Conservation (phyloP, 2,329 filamentous ascomycete species). For the Rasamsonia emersonii region DNA sequence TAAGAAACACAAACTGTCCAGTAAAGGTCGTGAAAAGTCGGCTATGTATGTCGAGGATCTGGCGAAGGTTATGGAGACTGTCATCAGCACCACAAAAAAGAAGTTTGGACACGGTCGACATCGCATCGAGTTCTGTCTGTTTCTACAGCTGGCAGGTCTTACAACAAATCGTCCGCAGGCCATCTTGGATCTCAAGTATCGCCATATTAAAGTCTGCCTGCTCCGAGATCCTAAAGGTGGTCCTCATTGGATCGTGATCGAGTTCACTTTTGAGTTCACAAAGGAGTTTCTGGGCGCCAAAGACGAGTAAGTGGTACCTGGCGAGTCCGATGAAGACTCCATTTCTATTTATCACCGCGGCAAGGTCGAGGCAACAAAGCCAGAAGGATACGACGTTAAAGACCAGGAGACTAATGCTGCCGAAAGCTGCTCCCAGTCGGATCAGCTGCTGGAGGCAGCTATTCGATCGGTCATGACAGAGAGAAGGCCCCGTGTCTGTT, state of each 20-base stretch:
- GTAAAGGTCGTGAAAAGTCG: constrained; percentile 10
- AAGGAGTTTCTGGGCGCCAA: constrained; percentile 3
- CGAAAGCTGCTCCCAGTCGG: no score
- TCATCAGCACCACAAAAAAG: constrained; percentile 11
- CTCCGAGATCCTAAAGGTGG: constrained; percentile 11
- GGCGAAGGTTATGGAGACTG: constrained; percentile 10
- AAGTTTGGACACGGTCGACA: constrained; percentile 11
- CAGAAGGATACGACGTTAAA: background rate
- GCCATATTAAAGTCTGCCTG: constrained; percentile 9
- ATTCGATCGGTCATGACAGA: background rate
- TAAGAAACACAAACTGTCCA: constrained; percentile 13
- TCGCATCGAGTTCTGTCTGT: constrained; percentile 13
- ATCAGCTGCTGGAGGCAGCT: background rate
- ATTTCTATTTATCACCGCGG: no score
- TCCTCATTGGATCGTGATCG: constrained; percentile 3
- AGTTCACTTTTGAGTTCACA: constrained; percentile 3
- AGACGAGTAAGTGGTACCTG: constrained; percentile 1
- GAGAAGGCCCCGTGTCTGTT: background rate
- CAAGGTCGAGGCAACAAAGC: background rate
- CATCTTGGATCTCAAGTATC: constrained; percentile 11
- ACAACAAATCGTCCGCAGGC: constrained; percentile 10
- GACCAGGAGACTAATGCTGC: background rate
- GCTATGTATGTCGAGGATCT: constrained; percentile 14
- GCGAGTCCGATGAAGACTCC: background rate
- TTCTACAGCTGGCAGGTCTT: constrained; percentile 10